These are phyloP conservation scores for Rachicladosporium sp. DNA, from an alignment of 2,329 filamentous ascomycete species.

Conservation along the genomic window DNA sequence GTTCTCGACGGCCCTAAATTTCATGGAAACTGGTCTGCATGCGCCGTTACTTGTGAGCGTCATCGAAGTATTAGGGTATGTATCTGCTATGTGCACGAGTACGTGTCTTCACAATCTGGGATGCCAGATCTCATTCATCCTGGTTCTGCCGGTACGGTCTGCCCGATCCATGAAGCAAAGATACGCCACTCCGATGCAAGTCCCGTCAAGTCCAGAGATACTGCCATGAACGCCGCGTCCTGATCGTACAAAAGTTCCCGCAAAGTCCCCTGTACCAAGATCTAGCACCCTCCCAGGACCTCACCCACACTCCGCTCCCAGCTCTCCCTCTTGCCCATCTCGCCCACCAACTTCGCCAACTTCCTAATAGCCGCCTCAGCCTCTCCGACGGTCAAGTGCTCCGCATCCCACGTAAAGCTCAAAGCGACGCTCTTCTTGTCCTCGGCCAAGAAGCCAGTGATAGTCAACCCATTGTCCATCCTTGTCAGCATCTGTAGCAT, in stretches of 20 bases:
- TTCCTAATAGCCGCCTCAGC: slow-evolving; percentile 16
- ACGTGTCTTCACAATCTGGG: too few relatives aligned
- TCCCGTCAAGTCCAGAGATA: too few relatives aligned
- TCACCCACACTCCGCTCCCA: slow-evolving; percentile 15
- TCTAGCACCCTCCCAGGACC: slow-evolving; percentile 13
- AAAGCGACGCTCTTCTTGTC: slow-evolving; percentile 20
- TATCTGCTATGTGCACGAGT: too few relatives aligned
- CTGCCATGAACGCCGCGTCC: too few relatives aligned
- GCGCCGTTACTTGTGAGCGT: too few relatives aligned
- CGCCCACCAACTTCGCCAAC: slow-evolving; percentile 14
- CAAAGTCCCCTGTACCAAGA: background rate
- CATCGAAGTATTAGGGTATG: too few relatives aligned
- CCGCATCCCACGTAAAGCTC: slow-evolving; percentile 21
- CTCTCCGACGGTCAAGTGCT: slow-evolving; percentile 18
- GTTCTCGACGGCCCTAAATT: too few relatives aligned
- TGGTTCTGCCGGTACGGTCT: too few relatives aligned
- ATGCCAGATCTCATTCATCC: too few relatives aligned
- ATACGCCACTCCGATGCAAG: too few relatives aligned
- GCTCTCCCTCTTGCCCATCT: slow-evolving; percentile 18
- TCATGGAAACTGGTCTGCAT: too few relatives aligned
- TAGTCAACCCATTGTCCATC: slow-evolving; percentile 23
- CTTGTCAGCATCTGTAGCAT: slow-evolving; percentile 21
- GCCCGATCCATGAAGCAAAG: too few relatives aligned
- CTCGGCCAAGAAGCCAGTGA: slow-evolving; percentile 21
- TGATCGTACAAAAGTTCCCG: background rate